phyloP scores from a whole-genome alignment of 192 early-diverging fungal species.

The Kappamyces sp. region DNA sequence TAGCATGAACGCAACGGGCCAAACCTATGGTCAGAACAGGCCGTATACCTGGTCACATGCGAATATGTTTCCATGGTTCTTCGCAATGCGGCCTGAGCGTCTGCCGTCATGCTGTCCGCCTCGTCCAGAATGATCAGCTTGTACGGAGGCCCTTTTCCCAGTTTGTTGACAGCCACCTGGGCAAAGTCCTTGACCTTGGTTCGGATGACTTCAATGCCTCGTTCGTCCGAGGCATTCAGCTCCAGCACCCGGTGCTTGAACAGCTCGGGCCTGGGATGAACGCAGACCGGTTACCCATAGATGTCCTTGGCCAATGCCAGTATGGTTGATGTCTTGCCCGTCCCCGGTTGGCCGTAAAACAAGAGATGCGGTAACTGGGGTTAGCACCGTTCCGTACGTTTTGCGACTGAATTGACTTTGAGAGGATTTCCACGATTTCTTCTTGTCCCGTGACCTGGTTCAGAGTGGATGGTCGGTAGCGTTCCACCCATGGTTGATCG shows the following conservation, averaged over 20 bases:
- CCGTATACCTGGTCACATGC: constrained; percentile 74
- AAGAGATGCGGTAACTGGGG: constrained; percentile 86
- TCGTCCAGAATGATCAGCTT: constrained; percentile 97
- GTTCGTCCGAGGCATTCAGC: constrained; percentile 95
- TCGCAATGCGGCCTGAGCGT: constrained; percentile 88
- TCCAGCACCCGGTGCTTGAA: constrained; percentile 78
- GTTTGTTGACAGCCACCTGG: constrained; percentile 47
- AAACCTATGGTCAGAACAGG: too few relatives aligned
- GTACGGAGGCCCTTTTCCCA: constrained; percentile 64
- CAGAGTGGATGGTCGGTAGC: constrained; percentile 88
- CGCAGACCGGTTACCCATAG: constrained; percentile 54
- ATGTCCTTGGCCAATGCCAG: constrained; percentile 81
- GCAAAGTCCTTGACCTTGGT: constrained; percentile 95
- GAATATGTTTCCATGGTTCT: constrained; percentile 95
- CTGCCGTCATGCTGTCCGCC: constrained; percentile 92
- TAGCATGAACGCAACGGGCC: too few relatives aligned
- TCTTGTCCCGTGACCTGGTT: constrained; percentile 85
- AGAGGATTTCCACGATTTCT: constrained; percentile 76
- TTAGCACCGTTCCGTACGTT: constrained; percentile 53
- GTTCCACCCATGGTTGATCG: constrained; percentile 77
- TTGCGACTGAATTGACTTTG: constrained; percentile 75
- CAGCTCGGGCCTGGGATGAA: constrained; percentile 61
- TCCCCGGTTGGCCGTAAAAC: constrained; percentile 97
- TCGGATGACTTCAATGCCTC: constrained; percentile 88
- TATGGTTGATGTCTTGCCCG: constrained; percentile 94